Base-by-base conservation (phyloP, 495 filamentous ascomycete genomes). In the Aspergillus haitiensis region DNA sequence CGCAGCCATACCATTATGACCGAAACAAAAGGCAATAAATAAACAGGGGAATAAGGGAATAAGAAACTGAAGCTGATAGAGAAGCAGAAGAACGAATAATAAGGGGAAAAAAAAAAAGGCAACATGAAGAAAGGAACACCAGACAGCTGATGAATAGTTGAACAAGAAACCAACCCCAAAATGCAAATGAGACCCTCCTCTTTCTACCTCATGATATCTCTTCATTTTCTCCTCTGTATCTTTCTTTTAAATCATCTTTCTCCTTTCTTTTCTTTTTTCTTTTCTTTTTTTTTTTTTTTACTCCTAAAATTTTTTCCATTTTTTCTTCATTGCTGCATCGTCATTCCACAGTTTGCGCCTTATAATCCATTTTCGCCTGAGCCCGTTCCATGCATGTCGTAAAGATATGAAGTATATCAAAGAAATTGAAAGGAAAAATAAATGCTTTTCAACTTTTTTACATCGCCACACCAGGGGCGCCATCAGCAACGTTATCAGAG, bases 401-500 rank as follows among this genome's bases (percentile, higher is more conserved):
- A 71, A 80, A 59, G 63, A 73, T 64, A 59, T 64, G 65, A 66
- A 72, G 72, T 70, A 74, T 70, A 72, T 65, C 66, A 70, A 71
- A 69, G 56, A 68, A 58, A 70, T 68, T 59, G 69, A 62, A 68
- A 76, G 67, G 21, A 64, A 59, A 72, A 75, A 63, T 60, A 67
- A 59, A 72, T 71, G 72, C 67, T 63, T 64, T 68, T 63, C 45
- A 57, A 62, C 70, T 70, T 71, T 69, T 78, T 78, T 47, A 83
- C 75, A 82, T 79, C 55, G 75, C 77, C 63, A 75, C 67, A 60
- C 72, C 70, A 58, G 74, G 69, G 46, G 69, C 73, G 53, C 76
- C 76, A 45, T 94, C 91, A 58, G 88, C 86, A 60, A 94, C 88
- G 69, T 90, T 92, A 75, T 99, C 94, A 33, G 92, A 94, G 47